Percentiles rank a stretch among this genome's conserved stretches.
Evolutionary conservation across 148 eudicot species (phyloP).

Genomic region (Vaccinium macrocarpon): DNA sequence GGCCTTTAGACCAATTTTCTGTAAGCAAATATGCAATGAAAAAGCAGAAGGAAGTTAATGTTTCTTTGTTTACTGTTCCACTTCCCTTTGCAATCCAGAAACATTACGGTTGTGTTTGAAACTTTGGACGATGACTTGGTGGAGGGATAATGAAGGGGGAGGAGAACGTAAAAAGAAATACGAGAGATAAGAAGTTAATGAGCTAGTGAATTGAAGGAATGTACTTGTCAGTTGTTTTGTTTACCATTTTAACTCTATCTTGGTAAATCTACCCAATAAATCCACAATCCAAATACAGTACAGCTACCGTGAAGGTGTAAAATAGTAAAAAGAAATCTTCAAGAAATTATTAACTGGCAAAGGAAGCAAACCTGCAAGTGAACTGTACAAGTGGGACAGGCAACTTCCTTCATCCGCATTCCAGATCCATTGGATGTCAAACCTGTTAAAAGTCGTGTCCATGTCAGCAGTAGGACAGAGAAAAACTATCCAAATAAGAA

Average conservation of each 20-base stretch:
- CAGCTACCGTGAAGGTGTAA: background rate
- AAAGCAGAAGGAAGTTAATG: background rate
- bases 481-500: background rate
- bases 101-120: background rate
- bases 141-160: background rate
- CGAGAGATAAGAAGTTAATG: background rate
- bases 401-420: constrained; percentile 75
- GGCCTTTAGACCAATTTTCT: too few species aligned
- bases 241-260: background rate
- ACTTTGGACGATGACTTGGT: background rate
- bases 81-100: background rate
- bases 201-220: background rate
- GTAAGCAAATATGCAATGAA: background rate
- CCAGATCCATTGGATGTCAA: constrained; percentile 42
- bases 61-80: background rate
- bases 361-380: constrained; percentile 69
- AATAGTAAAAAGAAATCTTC: background rate
- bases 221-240: background rate
- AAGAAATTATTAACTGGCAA: background rate
- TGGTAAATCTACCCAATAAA: background rate
- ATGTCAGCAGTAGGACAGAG: background rate
- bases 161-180: background rate
- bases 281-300: background rate
- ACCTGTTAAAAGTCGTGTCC: constrained; percentile 40
- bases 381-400: constrained; percentile 92